Conservation (phyloP, 345 rosid species). For the Anastatica hierochuntica region DNA sequence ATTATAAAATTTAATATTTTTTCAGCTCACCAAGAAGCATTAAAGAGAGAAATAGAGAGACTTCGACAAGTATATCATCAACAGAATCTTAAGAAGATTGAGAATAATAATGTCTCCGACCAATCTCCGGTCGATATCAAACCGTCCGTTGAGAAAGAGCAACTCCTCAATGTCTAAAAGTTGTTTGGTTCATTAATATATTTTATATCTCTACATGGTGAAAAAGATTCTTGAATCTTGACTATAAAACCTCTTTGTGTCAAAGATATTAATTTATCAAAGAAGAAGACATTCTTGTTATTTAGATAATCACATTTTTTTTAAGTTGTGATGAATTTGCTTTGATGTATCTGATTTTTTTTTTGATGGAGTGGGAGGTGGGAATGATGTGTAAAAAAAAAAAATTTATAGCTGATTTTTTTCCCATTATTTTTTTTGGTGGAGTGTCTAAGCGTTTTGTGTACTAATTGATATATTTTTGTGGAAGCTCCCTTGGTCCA, state of each 20-base stretch:
- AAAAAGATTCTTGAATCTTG: no score
- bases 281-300: constrained; percentile 3
- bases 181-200: no score
- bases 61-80: constrained; percentile 67
- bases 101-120: constrained; percentile 19
- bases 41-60: constrained; percentile 90
- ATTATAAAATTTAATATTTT: background rate
- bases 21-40: constrained; percentile 85
- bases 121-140: constrained; percentile 27
- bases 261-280: constrained; percentile 15
- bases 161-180: constrained; percentile 24
- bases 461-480: constrained; percentile 19
- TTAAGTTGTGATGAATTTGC: constrained; percentile 30
- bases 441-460: constrained; percentile 25
- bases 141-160: constrained; percentile 26
- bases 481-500: no score
- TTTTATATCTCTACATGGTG: no score
- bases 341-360: constrained; percentile 16
- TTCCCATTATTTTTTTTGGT: background rate
- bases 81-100: constrained; percentile 49
- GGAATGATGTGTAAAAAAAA: constrained; percentile 31
- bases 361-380: no score
- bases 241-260: no score
- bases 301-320: constrained; percentile 20
- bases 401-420: constrained; percentile 24